Evolutionary conservation across 306 rosid species (phyloP).

Genomic region (Glycyrrhiza uralensis): DNA sequence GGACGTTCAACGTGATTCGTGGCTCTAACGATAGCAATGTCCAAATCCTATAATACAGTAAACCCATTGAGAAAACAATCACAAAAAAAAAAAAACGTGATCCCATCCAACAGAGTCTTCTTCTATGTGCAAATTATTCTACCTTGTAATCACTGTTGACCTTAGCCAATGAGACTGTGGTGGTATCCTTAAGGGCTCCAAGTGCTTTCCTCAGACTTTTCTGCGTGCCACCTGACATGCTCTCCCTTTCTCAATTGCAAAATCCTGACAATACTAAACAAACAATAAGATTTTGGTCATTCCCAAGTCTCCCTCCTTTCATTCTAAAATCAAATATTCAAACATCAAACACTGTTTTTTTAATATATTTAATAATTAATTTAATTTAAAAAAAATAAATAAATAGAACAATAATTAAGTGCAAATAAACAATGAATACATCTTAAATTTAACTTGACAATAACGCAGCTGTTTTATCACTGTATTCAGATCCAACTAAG

Average conservation of each 20-base stretch:
- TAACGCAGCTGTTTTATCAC: not conserved
- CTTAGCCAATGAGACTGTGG: conserved; percentile 98
- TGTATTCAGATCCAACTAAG: conserved; percentile 47
- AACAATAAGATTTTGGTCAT: conserved; percentile 1
- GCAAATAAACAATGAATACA: not conserved
- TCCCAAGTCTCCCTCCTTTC: conserved; percentile 3
- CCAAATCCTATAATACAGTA: conserved; percentile 71
- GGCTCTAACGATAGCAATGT: conserved; percentile 88
- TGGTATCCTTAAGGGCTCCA: conserved; percentile 93
- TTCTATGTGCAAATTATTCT: not conserved
- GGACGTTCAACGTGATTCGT: conserved; percentile 96
- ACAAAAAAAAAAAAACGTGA: conserved; percentile 12
- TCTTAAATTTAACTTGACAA: conserved; percentile 19
- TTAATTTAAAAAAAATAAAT: too few relatives aligned
- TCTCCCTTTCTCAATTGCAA: conserved; percentile 46
- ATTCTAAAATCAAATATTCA: conserved; percentile 22
- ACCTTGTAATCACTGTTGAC: conserved; percentile 99
- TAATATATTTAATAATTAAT: not conserved
- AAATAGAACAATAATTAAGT: not conserved
- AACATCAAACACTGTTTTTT: conserved; percentile 11
- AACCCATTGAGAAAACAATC: conserved; percentile 18
- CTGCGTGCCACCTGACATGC: conserved; percentile 87
- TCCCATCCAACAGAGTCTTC: conserved; percentile 1
- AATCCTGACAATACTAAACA: conserved; percentile 35
- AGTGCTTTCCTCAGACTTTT: conserved; percentile 90